Evolutionary conservation across 306 rosid species (phyloP).

Genomic region (Prinsepia uniflora): DNA sequence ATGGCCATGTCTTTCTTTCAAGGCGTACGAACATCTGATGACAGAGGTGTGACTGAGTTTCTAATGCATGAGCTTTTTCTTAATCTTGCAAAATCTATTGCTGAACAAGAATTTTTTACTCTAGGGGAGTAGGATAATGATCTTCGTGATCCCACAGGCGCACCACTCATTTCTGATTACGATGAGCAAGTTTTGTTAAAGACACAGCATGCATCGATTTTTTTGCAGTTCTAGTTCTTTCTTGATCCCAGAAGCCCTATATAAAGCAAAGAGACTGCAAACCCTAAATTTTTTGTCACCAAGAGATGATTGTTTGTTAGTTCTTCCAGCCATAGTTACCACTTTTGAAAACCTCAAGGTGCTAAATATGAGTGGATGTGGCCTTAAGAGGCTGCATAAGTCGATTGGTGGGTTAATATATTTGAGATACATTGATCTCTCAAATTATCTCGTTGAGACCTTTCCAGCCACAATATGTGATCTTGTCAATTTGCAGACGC

Average conservation of each 20-base stretch:
- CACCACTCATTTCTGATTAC: not conserved
- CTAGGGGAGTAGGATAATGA: not conserved
- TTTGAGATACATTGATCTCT: slow-evolving; percentile 25
- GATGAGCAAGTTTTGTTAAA: not conserved
- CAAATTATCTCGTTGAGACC: slow-evolving; percentile 3
- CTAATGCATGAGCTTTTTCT: slow-evolving; percentile 28
- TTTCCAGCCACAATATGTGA: slow-evolving; percentile 19
- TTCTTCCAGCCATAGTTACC: slow-evolving; percentile 4
- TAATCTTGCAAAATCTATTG: slow-evolving; percentile 23
- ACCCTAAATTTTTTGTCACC: slow-evolving; percentile 22
- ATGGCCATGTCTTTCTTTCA: slow-evolving; percentile 30
- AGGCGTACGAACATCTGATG: slow-evolving; percentile 7
- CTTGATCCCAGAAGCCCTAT: slow-evolving; percentile 23
- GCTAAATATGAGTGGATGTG: slow-evolving; percentile 21
- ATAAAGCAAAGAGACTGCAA: slow-evolving; percentile 14
- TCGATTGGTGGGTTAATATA: slow-evolving; percentile 13
- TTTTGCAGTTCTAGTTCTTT: slow-evolving; percentile 7
- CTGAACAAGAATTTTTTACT: slow-evolving; percentile 23
- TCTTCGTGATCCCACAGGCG: not conserved
- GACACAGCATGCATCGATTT: slow-evolving; percentile 26
- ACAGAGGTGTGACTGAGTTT: slow-evolving; percentile 15
- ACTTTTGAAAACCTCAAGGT: slow-evolving; percentile 21
- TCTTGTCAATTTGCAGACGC: slow-evolving; percentile 11
- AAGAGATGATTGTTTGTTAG: slow-evolving; percentile 8
- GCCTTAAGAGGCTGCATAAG: slow-evolving; percentile 8